Conservation (phyloP, 495 filamentous ascomycete genomes). For the Aspergillus egyptiacus region DNA sequence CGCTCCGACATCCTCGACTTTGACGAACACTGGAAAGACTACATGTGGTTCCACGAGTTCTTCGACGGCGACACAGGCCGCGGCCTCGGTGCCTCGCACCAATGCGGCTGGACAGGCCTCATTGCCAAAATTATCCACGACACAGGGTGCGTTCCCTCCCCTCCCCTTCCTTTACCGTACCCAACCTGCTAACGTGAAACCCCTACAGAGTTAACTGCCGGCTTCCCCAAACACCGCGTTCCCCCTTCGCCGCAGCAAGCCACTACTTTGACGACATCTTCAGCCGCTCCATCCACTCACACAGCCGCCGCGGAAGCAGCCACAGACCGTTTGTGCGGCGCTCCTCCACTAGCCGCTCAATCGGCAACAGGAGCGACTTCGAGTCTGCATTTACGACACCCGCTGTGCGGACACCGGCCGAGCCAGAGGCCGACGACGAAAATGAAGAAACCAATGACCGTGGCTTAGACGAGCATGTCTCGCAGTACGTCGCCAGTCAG, state of each 20-base stretch:
- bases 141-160: constrained; percentile 61
- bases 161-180: background rate
- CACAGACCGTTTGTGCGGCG: constrained; percentile 58
- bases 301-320: constrained; percentile 22
- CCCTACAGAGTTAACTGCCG: constrained; percentile 71
- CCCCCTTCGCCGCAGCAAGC: constrained; percentile 69
- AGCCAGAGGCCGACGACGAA: background rate
- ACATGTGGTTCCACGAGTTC: constrained; percentile 95
- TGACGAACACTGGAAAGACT: constrained; percentile 86
- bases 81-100: constrained; percentile 87
- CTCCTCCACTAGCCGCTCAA: constrained; percentile 79
- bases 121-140: constrained; percentile 97
- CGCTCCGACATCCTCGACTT: constrained; percentile 79
- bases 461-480: constrained; percentile 59
- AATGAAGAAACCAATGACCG: constrained; percentile 25
- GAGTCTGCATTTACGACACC: constrained; percentile 36
- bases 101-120: constrained; percentile 95
- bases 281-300: constrained; percentile 44
- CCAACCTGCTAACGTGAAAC: constrained; percentile 7
- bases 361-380: constrained; percentile 80
- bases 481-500: constrained; percentile 66
- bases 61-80: constrained; percentile 90
- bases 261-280: constrained; percentile 97
- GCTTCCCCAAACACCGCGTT: constrained; percentile 86
- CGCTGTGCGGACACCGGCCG: constrained; percentile 20